Conservation (phyloP, 225 moss, liverwort and hornwort genomes). For the Sphagnum contortum region DNA sequence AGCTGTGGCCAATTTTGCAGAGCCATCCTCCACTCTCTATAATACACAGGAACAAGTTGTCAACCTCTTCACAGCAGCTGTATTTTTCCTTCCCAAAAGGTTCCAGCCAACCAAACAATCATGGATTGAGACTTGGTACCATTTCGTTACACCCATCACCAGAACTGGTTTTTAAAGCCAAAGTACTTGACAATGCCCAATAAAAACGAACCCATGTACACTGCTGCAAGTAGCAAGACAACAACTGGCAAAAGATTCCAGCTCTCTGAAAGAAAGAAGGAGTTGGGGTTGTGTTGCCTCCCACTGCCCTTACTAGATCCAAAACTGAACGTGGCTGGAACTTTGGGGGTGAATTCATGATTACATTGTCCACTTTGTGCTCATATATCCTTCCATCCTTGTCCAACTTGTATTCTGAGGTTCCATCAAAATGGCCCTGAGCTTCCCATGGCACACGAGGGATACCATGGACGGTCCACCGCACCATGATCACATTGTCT, state of each 20-base stretch:
- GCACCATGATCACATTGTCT: constrained; percentile 35
- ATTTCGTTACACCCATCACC: constrained; percentile 31
- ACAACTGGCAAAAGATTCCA: background rate
- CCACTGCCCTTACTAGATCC: constrained; percentile 78
- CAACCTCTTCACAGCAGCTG: constrained; percentile 2
- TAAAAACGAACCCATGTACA: constrained; percentile 99
- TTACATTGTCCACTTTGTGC: constrained; percentile 92
- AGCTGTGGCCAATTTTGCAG: no score
- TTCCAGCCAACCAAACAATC: background rate
- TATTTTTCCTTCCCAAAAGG: no score
- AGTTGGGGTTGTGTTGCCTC: constrained; percentile 69
- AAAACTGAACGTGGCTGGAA: constrained; percentile 51
- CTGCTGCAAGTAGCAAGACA: constrained; percentile 55
- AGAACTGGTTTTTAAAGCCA: constrained; percentile 16
- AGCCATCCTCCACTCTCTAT: constrained; percentile 15
- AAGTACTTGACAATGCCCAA: constrained; percentile 63
- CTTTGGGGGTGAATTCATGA: constrained; percentile 71
- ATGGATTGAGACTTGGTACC: constrained; percentile 46
- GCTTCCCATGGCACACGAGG: constrained; percentile 99
- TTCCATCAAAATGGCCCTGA: constrained; percentile 91
- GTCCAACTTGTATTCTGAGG: constrained; percentile 90
- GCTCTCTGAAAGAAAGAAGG: constrained; percentile 69
- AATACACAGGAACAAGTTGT: constrained; percentile 24
- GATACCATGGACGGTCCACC: constrained; percentile 91
- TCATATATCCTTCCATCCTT: constrained; percentile 89